A percentile compares a stretch with the other conserved stretches of the same genome.
phyloP scores from a whole-genome alignment of 257 asterid species.

The Solanum clarkiae region DNA sequence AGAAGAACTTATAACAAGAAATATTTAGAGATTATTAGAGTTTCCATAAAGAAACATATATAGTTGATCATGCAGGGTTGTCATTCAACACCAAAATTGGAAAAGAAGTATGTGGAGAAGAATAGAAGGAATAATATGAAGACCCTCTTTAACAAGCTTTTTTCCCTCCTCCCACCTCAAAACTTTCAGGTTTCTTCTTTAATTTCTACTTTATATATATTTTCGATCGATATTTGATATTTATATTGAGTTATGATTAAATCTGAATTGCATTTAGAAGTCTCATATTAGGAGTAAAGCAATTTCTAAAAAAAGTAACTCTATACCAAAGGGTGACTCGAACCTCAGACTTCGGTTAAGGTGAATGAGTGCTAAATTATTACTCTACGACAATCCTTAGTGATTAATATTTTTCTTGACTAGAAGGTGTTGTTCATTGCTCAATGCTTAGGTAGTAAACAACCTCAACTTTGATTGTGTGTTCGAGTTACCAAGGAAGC shows the following conservation, averaged over 20 bases:
- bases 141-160: constrained; percentile 23
- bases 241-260: too few relatives aligned
- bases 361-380: too few relatives aligned
- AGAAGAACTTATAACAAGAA: neutral
- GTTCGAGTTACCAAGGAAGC: neutral
- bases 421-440: neutral
- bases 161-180: constrained; percentile 21
- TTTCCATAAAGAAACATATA: neutral
- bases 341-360: too few relatives aligned
- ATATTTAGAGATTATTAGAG: neutral
- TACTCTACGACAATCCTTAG: too few relatives aligned
- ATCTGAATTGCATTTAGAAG: too few relatives aligned
- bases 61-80: neutral
- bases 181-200: constrained; percentile 14
- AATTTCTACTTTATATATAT: neutral
- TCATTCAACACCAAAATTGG: constrained; percentile 21
- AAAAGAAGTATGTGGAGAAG: constrained; percentile 37
- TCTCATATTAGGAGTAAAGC: too few relatives aligned
- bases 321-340: too few relatives aligned
- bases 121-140: constrained; percentile 34
- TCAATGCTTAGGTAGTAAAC: neutral
- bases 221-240: too few relatives aligned
- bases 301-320: too few relatives aligned
- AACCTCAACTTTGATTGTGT: neutral
- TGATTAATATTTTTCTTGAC: neutral